phyloP scores from a whole-genome alignment of 2,329 filamentous ascomycete species.

The Aspergillus ustus region DNA sequence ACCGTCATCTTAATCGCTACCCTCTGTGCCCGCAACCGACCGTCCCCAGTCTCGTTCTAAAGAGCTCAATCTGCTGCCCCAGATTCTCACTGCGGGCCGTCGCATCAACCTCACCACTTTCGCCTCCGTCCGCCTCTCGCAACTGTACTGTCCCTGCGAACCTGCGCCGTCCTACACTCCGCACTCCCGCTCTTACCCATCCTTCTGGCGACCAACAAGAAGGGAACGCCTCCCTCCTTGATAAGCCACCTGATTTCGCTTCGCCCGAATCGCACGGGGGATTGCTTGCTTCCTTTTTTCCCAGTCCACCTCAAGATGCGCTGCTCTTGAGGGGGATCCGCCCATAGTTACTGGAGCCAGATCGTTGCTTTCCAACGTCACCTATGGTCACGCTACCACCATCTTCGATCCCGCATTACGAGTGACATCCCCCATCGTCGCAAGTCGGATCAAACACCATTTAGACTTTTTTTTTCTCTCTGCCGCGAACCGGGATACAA shows the following conservation, averaged over 20 bases:
- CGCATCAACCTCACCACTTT: slow-evolving; percentile 23
- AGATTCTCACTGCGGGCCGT: slow-evolving; percentile 20
- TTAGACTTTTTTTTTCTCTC: slow-evolving; percentile 21
- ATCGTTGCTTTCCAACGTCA: slow-evolving; percentile 39
- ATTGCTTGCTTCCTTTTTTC: slow-evolving; percentile 15
- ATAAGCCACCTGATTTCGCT: slow-evolving; percentile 14
- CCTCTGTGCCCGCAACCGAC: slow-evolving; percentile 6
- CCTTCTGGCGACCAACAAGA: slow-evolving; percentile 12
- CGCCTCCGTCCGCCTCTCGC: slow-evolving; percentile 23
- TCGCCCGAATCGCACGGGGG: slow-evolving; percentile 18
- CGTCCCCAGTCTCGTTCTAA: slow-evolving; percentile 4
- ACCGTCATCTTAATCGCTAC: slow-evolving; percentile 18
- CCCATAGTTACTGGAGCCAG: slow-evolving; percentile 29
- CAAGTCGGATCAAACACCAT: slow-evolving; percentile 18
- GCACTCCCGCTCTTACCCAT: slow-evolving; percentile 11
- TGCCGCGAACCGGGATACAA: slow-evolving; percentile 17
- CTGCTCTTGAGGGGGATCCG: slow-evolving; percentile 33
- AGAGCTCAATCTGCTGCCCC: slow-evolving; percentile 18
- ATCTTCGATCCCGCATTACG: slow-evolving; percentile 27
- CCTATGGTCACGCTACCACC: slow-evolving; percentile 39
- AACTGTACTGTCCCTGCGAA: slow-evolving; percentile 19
- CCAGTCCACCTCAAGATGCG: slow-evolving; percentile 30
- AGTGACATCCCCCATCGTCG: slow-evolving; percentile 15
- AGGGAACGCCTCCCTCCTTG: slow-evolving; percentile 7
- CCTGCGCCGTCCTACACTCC: slow-evolving; percentile 27